Base-by-base conservation (phyloP, 345 rosid species). In the Populus euphratica region DNA sequence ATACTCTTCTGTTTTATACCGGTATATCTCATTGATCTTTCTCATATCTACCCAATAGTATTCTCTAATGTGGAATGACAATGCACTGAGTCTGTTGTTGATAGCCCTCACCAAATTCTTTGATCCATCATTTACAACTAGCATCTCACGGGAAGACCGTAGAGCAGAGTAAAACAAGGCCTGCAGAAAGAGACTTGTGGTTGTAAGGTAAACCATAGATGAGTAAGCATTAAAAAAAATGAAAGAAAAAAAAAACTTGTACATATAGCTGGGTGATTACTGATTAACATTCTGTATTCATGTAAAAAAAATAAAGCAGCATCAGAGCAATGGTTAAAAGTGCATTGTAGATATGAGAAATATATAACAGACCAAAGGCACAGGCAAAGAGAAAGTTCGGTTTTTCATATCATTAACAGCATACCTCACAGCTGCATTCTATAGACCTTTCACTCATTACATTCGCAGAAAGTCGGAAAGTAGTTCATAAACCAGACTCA, bases 31-130 rank as follows among this genome's bases (percentile, higher is more conserved):
- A 74, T 82, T 82, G 47, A 82, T 82, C 76, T 82, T 82, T 54
- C 75, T 82, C 63, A 74, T 74, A 70, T 82, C 84, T 39, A 82
- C 84, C 84, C 84, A 82, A 38, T 82, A 82, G 70, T 82, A 82
- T 70, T 82, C 84, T 71, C 84, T 82, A n/a, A 78, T 75, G 66
- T 82, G 84, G 69, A 82, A 82, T 9, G 84, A 82, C 50, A 82
- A 41, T 39, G 84, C 84, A 78, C 84, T 82, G 54, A 82, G 81
- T 35, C 84, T 74, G 69, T 82, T 78, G 81, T 82, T 82, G 68
- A 82, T 74, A 9, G 84, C 84, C 81, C 76, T 65, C 68, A 82
- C 81, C 49, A 82, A 75, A 75, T 74, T 82, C 76, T 74, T 78
- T n/a, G 84, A 74, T 23, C 84, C 81, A 38, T 82, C 84, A 63